phyloP scores from a whole-genome alignment of 2,329 filamentous ascomycete species.

The Trichoderma breve region DNA sequence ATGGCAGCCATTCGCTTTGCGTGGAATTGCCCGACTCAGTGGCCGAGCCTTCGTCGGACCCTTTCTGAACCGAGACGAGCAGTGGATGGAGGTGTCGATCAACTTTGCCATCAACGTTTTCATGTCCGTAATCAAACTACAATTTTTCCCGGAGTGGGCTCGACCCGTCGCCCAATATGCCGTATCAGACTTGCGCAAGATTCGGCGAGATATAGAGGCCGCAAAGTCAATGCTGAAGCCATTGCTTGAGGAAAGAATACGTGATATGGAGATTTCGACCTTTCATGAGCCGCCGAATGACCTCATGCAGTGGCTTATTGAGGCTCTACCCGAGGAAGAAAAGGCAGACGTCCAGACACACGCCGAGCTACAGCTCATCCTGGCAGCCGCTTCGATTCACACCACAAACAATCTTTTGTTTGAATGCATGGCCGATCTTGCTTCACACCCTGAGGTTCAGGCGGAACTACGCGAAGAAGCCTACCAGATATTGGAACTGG shows the following conservation, averaged over 20 bases:
- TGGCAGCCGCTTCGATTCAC: slow-evolving; percentile 46
- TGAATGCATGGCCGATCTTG: slow-evolving; percentile 51
- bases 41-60: slow-evolving; percentile 54
- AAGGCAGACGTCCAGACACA: slow-evolving; percentile 39
- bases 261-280: slow-evolving; percentile 38
- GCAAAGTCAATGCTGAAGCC: slow-evolving; percentile 46
- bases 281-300: slow-evolving; percentile 41
- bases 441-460: slow-evolving; percentile 46
- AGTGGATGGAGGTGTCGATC: slow-evolving; percentile 53
- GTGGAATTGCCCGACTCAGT: slow-evolving; percentile 52
- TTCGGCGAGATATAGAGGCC: slow-evolving; percentile 42
- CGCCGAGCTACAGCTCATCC: slow-evolving; percentile 44
- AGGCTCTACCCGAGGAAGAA: slow-evolving; percentile 40
- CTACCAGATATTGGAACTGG: slow-evolving; percentile 39
- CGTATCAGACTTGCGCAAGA: slow-evolving; percentile 47
- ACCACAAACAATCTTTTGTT: slow-evolving; percentile 45
- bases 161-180: slow-evolving; percentile 47
- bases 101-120: slow-evolving; percentile 52
- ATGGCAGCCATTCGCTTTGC: slow-evolving; percentile 51
- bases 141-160: slow-evolving; percentile 51
- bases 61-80: slow-evolving; percentile 48
- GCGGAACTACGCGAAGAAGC: slow-evolving; percentile 50
- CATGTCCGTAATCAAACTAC: slow-evolving; percentile 48
- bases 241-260: slow-evolving; percentile 46
- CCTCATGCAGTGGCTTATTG: slow-evolving; percentile 46